Evolutionary conservation across 1,139 yeast genomes (phyloP), one percentile per base, ranked within the genome.

Genomic region (Diutina ranongensis): DNA sequence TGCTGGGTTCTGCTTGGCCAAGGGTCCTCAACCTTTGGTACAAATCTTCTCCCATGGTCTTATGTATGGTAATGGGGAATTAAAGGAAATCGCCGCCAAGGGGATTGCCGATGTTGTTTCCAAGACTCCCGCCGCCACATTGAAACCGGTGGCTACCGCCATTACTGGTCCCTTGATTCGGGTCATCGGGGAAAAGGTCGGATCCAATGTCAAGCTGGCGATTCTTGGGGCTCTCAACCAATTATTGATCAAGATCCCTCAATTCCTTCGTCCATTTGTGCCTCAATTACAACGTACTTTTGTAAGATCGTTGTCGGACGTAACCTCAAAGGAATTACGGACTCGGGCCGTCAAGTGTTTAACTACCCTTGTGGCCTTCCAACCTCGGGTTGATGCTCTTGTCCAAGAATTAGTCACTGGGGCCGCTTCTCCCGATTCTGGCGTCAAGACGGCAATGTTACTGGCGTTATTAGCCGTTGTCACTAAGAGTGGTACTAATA

Each of bases 261-360:
- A 83, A 58, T 86, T 87, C 61, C 73, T 94, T 63, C 78, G 94
- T 59, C 98, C 99, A 12, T 94, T 94, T 62, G 79, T 92, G 63
- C 99, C 99, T 9, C 99, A 94, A 68, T 72, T 94, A 54, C 98
- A 94, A 66, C 78, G 99, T 62, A 94, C 98, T 1, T 94, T 92
- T 67, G 95, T 94, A 44, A 84, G 94, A 61, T 85, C 95, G 1
- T 71, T 94, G 52, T 75, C 87, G 45, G 98, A 92, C 64, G 72
- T 83, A 2, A 58, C 72, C 1, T 84, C 81, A 57, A 94, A 83
- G 49, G 66, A 75, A 7, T 71, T 92, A 57, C 76, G 97, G 55
- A 63, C 79, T 4, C 76, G 95, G 52, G 95, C 97, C n/a, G 97
- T 95, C 35, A 75, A 72, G 54, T 97, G 97, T 0, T 69, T 92